A percentile compares a stretch with the other conserved stretches of the same genome.
Conservation (phyloP, 1,284 basidiomycete species). For the Rhodotorula sp. region DNA sequence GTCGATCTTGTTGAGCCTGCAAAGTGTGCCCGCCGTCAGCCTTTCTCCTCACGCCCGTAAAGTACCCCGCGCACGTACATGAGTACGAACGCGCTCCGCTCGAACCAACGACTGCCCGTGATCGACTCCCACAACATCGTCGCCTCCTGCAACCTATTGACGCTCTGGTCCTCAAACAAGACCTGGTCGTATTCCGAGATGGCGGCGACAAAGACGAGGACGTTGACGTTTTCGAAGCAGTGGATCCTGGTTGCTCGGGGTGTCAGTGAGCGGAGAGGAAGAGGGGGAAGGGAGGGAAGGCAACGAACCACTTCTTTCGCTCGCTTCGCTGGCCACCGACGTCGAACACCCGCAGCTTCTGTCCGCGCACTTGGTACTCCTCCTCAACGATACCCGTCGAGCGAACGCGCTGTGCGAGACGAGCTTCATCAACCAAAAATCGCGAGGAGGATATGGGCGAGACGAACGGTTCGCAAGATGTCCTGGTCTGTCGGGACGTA, state of each 20-base stretch:
- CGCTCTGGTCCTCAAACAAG: conserved; percentile 29
- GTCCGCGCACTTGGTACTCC: conserved; percentile 14
- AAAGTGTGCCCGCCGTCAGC: neutral
- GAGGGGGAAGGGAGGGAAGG: neutral
- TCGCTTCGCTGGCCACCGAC: conserved; percentile 38
- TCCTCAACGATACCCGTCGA: conserved; percentile 35
- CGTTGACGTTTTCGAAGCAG: conserved; percentile 39
- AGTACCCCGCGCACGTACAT: conserved; percentile 5
- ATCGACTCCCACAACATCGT: conserved; percentile 33
- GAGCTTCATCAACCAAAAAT: too few species aligned
- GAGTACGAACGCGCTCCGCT: conserved; percentile 21
- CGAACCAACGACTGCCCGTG: conserved; percentile 28
- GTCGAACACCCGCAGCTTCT: conserved; percentile 30
- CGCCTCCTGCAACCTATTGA: conserved; percentile 30
- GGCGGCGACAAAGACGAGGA: conserved; percentile 38
- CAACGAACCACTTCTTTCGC: conserved; percentile 35
- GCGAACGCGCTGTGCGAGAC: conserved; percentile 40
- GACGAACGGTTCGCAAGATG: conserved; percentile 44
- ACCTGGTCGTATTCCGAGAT: conserved; percentile 34
- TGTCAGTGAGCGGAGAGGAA: neutral
- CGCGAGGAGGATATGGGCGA: too few species aligned
- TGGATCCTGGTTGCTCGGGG: conserved; percentile 10
- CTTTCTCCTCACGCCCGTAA: too few species aligned
- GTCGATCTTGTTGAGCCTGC: conserved; percentile 59
- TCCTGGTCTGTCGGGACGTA: conserved; percentile 49